Base-by-base conservation (phyloP, 2,329 filamentous ascomycete species). In the Trichothecium sympodiale region DNA sequence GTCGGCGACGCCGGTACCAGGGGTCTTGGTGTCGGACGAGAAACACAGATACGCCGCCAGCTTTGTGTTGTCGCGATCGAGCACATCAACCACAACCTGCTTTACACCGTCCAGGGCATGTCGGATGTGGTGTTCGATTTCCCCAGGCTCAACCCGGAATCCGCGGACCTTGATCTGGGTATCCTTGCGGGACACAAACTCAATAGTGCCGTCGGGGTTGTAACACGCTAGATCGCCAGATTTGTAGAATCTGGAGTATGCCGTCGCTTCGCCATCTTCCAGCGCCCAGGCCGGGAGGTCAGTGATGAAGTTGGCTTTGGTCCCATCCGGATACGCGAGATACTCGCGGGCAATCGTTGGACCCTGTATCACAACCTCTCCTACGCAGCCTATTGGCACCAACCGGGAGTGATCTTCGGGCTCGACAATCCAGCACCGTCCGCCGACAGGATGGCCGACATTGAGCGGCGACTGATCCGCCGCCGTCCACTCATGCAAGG, bases 81-180 rank as follows among this genome's bases (percentile, higher is more conserved):
- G 29, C 12, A 42, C 36, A 26, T 36, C 35, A 12, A 35, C 33
- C 25, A 29, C 18, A 6, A 39, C 26, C 28, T 36, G 28, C 16
- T 8, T 8, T 4, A n/a, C 28, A 4, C 17, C 17, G 7, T 31
- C 15, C 3, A 36, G 29, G 18, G n/a, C 4, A 23, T 29, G 14
- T 30, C 17, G 23, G 14, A 38, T 20, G 17, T 38, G 23, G 14
- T 23, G 28, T 23, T 46, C 45, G 5, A 47, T 37, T 18, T 45
- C 44, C 2, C 34, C 38, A 8, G 68, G 54, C 51, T 68, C 75
- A 33, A 71, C 57, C 35, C 69, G 51, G 39, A 64, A 72, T 16
- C 75, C 75, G 17, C 64, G 60, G 10, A 76, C 49, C 47, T 76
- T 76, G 33, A 75, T 60, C 46, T 75, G 71, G 0, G 60, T 61